These are phyloP conservation scores for Epichloe hybrida DNA, from an alignment of 2,329 filamentous ascomycete species.

Conservation along the genomic window DNA sequence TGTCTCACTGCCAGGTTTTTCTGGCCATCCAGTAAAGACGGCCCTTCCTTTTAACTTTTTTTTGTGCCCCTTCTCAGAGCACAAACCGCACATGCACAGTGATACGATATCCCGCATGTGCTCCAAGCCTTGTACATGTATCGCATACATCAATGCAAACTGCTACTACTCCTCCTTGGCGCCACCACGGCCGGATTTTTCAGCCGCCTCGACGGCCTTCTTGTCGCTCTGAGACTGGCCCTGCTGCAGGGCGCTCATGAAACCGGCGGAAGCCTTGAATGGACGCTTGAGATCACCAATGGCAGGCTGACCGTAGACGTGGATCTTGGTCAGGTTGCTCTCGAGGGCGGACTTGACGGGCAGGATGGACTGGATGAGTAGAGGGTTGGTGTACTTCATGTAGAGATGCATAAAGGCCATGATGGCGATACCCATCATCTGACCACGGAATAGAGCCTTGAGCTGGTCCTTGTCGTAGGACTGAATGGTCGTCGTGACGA, in stretches of 20 bases:
- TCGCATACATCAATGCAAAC: background rate
- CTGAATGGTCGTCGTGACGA: slow-evolving; percentile 90
- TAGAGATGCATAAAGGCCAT: slow-evolving; percentile 98
- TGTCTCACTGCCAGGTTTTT: background rate
- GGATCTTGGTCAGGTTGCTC: slow-evolving; percentile 91
- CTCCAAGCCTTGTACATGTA: background rate
- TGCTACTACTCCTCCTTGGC: slow-evolving; percentile 54
- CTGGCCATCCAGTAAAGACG: background rate
- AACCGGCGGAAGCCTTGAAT: slow-evolving; percentile 74
- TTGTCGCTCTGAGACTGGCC: slow-evolving; percentile 79
- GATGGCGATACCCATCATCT: slow-evolving; percentile 95
- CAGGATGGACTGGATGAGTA: slow-evolving; percentile 97
- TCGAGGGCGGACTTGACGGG: slow-evolving; percentile 93
- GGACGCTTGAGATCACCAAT: slow-evolving; percentile 85
- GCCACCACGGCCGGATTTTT: slow-evolving; percentile 60
- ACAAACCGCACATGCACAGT: background rate
- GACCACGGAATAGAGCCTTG: slow-evolving; percentile 70
- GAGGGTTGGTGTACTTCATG: slow-evolving; percentile 99
- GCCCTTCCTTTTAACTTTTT: too few relatives aligned
- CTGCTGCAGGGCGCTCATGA: slow-evolving; percentile 68
- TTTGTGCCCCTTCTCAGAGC: background rate
- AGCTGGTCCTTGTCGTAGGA: slow-evolving; percentile 87
- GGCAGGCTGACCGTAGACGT: slow-evolving; percentile 77
- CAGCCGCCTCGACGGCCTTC: slow-evolving; percentile 69
- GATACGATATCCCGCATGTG: background rate